Evolutionary conservation across 2,329 filamentous ascomycete genomes (phyloP), one percentile per base, ranked within the genome.

Genomic region (Anthostomella pinea): DNA sequence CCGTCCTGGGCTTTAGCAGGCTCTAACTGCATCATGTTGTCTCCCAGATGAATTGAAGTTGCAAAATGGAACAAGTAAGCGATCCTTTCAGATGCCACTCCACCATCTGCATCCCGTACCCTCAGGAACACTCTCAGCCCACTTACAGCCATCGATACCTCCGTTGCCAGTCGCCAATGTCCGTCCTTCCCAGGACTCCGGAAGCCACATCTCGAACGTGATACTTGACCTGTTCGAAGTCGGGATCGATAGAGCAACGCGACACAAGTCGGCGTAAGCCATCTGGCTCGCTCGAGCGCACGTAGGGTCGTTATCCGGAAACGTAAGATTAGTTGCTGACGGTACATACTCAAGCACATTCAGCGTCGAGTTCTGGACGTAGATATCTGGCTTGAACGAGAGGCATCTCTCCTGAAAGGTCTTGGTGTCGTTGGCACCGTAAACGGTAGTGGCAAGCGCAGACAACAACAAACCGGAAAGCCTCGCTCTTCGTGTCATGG

Each of bases 121-220:
- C 16, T 32, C 5, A 25, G 25, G 11, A 11, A 8, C 20, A 30
- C 7, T n/a, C n/a, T n/a, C n/a, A 17, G 8, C 13, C 14, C 15
- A 43, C 50, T 35, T 33, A 53, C 51, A 73, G 9, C 70, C 69
- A 23, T 63, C 64, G 9, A 71, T 51, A 3, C 71, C 70, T 0
- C 69, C 69, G 33, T 74, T 74, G 0, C 70, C 70, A 0, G 68
- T 70, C 15, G 64, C 67, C 26, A 74, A 32, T 29, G 70, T 72
- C 3, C 67, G 63, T 1, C 62, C 68, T 1, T 59, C 65, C 56
- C 71, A 74, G 8, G 64, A 51, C 6, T 58, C 57, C 0, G 70
- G 70, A 13, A 73, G 51, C 70, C 69, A 73, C 2, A 67, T 54
- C 43, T 74, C 70, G 14, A 69, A 52, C 4, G 57, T 64, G 20